Conservation (phyloP, 108 stramenopile genomes). For the Cyclotella distinguenda region DNA sequence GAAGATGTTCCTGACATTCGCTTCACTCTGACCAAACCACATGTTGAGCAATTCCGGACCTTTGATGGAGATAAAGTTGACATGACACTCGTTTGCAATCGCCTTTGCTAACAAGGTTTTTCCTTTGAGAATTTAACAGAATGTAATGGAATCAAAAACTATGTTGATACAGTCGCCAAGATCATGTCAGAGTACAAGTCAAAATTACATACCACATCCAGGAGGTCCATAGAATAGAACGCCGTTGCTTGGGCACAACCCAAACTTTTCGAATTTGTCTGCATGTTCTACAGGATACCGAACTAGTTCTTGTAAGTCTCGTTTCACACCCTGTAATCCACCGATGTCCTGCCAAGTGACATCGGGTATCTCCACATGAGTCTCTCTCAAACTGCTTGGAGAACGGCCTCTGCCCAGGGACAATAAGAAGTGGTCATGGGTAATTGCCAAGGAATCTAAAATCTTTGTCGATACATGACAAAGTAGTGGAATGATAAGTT, state of each 20-base stretch:
- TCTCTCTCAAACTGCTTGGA: conserved; percentile 25
- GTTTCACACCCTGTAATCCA: conserved; percentile 95
- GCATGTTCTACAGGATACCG: conserved; percentile 95
- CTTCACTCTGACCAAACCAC: conserved; percentile 97
- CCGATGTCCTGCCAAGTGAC: conserved; percentile 98
- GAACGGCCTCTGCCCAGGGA: conserved; percentile 56
- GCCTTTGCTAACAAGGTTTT: conserved; percentile 97
- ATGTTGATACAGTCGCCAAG: too few species aligned
- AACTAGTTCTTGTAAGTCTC: conserved; percentile 94
- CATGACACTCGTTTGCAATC: conserved; percentile 95
- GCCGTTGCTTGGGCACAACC: conserved; percentile 87
- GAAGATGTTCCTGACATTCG: conserved; percentile 89
- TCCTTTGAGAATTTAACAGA: conserved; percentile 26
- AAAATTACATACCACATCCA: conserved; percentile 42
- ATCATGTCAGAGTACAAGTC: not conserved
- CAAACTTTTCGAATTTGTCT: conserved; percentile 86
- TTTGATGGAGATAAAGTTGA: conserved; percentile 95
- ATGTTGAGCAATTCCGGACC: conserved; percentile 94
- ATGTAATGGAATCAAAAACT: not conserved
- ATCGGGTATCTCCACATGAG: conserved; percentile 82
- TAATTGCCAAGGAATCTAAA: conserved; percentile 76
- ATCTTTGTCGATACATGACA: conserved; percentile 89
- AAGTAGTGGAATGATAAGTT: conserved; percentile 52
- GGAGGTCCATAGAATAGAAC: conserved; percentile 94
- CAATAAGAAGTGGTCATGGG: conserved; percentile 79